A percentile compares a stretch with the other conserved stretches of the same genome.
Conservation (phyloP, 106 monocot genomes). For the Vanilla planifolia region DNA sequence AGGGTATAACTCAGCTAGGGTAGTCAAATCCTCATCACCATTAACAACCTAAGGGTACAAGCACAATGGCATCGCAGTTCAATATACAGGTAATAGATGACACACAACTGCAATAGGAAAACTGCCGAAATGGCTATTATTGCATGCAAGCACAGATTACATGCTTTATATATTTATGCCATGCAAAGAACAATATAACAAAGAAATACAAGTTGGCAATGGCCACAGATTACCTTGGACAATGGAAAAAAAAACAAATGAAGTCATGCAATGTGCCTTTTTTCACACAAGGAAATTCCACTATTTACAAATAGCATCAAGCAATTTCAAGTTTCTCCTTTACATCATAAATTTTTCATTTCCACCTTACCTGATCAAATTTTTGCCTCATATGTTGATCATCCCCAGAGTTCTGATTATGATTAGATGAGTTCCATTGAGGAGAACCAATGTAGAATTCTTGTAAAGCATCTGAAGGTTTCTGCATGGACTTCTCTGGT, state of each 20-base stretch:
- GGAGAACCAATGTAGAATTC: background rate
- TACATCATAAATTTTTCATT: background rate
- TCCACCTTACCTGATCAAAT: conserved; percentile 1
- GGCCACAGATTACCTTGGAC: no score
- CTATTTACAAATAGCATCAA: no score
- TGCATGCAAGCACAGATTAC: no score
- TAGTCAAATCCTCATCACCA: background rate
- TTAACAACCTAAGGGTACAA: background rate
- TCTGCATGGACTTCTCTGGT: background rate
- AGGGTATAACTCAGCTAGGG: background rate
- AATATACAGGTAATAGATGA: no score
- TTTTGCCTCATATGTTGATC: background rate
- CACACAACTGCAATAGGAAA: no score
- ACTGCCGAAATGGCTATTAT: no score
- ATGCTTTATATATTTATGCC: no score
- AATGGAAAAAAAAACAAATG: no score
- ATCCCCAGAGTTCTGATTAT: background rate
- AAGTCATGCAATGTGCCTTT: no score
- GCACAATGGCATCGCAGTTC: background rate
- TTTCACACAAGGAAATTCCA: no score
- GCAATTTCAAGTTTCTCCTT: no score
- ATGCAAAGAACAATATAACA: background rate
- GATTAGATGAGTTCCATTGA: background rate
- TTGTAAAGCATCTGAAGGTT: background rate
- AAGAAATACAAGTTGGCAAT: background rate